Evolutionary conservation across 257 asterid genomes (phyloP).

Genomic region (Osmanthus fragrans): DNA sequence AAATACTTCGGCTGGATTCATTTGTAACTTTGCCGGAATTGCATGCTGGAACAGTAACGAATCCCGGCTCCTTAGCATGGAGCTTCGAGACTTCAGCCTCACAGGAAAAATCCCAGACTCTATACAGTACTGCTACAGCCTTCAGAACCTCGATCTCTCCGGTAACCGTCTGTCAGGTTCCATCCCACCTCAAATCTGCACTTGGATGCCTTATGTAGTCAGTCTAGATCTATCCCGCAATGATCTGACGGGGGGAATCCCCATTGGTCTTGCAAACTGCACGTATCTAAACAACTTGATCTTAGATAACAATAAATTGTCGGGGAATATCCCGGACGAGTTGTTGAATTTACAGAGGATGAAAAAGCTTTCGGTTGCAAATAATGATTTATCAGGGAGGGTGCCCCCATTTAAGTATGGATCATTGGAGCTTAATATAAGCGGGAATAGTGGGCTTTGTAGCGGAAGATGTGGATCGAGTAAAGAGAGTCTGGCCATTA

Average conservation of each 20-base stretch:
- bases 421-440: constrained; percentile 36
- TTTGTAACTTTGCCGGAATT: constrained; percentile 37
- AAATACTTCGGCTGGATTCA: constrained; percentile 31
- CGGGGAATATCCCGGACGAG: constrained; percentile 67
- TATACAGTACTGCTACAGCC: constrained; percentile 39
- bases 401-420: constrained; percentile 55
- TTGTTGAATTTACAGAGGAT: constrained; percentile 65
- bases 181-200: constrained; percentile 69
- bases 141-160: constrained; percentile 64
- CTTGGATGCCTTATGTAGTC: constrained; percentile 78
- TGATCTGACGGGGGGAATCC: constrained; percentile 63
- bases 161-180: constrained; percentile 72
- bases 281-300: constrained; percentile 55
- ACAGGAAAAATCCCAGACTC: constrained; percentile 32
- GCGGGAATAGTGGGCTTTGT: constrained; percentile 71
- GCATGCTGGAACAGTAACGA: constrained; percentile 43
- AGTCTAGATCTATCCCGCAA: constrained; percentile 74
- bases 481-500: constrained; percentile 67
- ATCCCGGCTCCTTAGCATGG: constrained; percentile 30
- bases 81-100: constrained; percentile 32
- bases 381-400: constrained; percentile 67
- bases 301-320: constrained; percentile 51
- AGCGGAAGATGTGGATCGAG: constrained; percentile 83
- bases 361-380: constrained; percentile 53
- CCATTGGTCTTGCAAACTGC: constrained; percentile 66